Conservation (phyloP, 306 rosid species). For the Acacia confusa region DNA sequence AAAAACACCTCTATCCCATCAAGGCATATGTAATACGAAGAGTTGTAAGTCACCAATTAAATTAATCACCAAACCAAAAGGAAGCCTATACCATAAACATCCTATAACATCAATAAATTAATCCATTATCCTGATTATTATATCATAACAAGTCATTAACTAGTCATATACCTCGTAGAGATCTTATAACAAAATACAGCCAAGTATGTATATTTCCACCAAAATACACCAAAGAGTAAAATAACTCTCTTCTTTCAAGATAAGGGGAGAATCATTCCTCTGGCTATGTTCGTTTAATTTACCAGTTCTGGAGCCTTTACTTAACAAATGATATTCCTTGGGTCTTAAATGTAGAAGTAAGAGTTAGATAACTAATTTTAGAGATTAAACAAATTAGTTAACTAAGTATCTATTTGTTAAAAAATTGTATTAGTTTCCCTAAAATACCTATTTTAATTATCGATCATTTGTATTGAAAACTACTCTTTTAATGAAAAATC, state of each 20-base stretch:
- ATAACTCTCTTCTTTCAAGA: not conserved
- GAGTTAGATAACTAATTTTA: too few species aligned
- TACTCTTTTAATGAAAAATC: too few species aligned
- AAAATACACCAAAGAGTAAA: not conserved
- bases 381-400: too few species aligned
- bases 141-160: not conserved
- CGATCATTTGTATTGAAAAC: too few species aligned
- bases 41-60: not conserved
- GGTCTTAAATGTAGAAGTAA: too few species aligned
- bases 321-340: not conserved
- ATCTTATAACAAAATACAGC: not conserved
- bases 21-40: not conserved
- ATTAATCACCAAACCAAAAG: not conserved
- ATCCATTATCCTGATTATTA: not conserved
- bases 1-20: not conserved
- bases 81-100: not conserved
- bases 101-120: not conserved
- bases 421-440: too few species aligned
- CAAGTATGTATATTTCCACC: not conserved
- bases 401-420: too few species aligned
- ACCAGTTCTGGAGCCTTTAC: not conserved
- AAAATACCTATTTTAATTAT: too few species aligned
- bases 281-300: too few species aligned
- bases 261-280: not conserved
- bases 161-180: not conserved